Evolutionary conservation across 345 rosid genomes (phyloP).

Genomic region (Theobroma cacao): DNA sequence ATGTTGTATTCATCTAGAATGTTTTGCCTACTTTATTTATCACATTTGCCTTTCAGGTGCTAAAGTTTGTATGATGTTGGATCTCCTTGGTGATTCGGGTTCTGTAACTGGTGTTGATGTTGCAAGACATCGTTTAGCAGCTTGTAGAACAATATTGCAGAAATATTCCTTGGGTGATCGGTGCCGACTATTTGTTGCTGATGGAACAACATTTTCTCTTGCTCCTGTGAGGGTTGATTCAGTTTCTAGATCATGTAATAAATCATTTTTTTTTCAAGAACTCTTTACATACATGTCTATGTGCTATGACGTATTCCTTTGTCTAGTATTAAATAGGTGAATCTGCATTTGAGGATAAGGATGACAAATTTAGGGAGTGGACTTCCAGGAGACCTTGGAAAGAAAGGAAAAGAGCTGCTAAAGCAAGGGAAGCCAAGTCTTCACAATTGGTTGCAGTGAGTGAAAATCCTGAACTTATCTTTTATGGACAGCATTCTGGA

Average conservation of each 20-base stretch:
- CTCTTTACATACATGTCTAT: not conserved
- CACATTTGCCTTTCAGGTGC: conserved; percentile 60
- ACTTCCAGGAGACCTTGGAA: conserved; percentile 80
- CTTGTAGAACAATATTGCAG: conserved; percentile 84
- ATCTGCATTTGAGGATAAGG: conserved; percentile 34
- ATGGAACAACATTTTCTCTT: conserved; percentile 73
- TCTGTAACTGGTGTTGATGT: conserved; percentile 90
- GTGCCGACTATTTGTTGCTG: conserved; percentile 82
- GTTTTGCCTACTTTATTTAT: not conserved
- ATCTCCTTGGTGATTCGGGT: conserved; percentile 72
- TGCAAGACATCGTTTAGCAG: conserved; percentile 82
- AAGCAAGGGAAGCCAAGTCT: conserved; percentile 34
- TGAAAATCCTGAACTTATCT: conserved; percentile 64
- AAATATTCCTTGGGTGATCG: conserved; percentile 71
- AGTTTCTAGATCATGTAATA: conserved; percentile 37
- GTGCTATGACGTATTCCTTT: conserved; percentile 28
- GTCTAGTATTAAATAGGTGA: conserved; percentile 56
- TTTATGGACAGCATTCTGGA: conserved; percentile 74
- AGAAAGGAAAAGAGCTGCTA: conserved; percentile 72
- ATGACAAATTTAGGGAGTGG: conserved; percentile 60
- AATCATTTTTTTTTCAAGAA: not conserved
- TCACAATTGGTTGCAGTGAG: conserved; percentile 23
- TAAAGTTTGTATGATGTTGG: conserved; percentile 85
- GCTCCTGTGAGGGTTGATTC: conserved; percentile 39
- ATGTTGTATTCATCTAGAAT: not conserved